Base-by-base conservation (phyloP, 441 rosid genomes). In the Bruguiera hainesii region DNA sequence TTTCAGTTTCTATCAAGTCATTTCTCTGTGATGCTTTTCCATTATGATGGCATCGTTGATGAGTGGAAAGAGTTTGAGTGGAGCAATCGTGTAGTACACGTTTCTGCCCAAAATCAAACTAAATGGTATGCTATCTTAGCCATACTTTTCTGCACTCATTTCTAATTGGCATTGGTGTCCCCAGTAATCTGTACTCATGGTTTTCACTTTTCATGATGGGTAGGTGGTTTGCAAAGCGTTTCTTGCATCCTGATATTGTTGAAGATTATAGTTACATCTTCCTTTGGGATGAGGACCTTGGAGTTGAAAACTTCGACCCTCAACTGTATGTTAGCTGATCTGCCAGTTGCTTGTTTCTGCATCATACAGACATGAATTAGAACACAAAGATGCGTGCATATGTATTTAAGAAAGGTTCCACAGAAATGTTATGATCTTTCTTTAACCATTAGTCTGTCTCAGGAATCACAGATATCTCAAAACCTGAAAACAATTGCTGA, bases 211-310 rank as follows among this genome's bases (percentile, higher is more conserved):
- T 39, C 35, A 13, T 52, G 33, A 3, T 57, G 70, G 25, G 26
- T 69, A 88, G 94, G 94, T 88, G 95, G 95, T 88, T 86, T 66
- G 95, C 95, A n/a, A 88, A 88, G 77, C 86, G 91, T 56, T 88
- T 88, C 81, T 73, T 88, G 76, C 91, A 88, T 75, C 95, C 95
- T 18, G 90, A 82, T 64, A 76, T 88, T 64, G 88, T 88, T 73
- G 84, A 84, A 25, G 84, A 80, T 49, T 88, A 82, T 65, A 64
- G 46, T 67, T 86, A 85, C 75, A 78, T 88, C 61, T 88, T 88
- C 64, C 84, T 88, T 0, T 88, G 95, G 91, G 95, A 88, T 60
- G 95, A 88, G 74, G 95, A 88, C 78, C 88, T 88, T 21, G 95
- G 95, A 59, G 86, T 86, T 28, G 84, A 88, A 52, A 56, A 84